Percentiles rank a stretch among this genome's conserved stretches.
Evolutionary conservation across 2,329 filamentous ascomycete genomes (phyloP).

Genomic region (Aspergillus intermedius): DNA sequence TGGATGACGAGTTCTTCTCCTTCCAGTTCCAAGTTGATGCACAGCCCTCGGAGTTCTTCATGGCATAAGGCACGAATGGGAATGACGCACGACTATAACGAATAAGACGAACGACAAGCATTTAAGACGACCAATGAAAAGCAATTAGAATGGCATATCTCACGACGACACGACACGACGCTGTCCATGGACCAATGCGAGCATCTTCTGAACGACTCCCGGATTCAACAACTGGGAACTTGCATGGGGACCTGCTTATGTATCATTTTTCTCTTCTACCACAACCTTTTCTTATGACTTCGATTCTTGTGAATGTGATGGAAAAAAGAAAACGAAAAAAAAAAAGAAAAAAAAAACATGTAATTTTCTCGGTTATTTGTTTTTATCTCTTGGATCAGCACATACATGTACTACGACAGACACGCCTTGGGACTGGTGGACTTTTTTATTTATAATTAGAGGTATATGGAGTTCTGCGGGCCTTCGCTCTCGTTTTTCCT

Average conservation of each 20-base stretch:
- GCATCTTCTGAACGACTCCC: constrained; percentile 9
- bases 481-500: constrained; percentile 5
- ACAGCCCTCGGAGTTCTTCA: constrained; percentile 19
- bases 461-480: background rate
- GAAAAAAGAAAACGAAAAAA: no score
- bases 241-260: background rate
- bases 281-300: no score
- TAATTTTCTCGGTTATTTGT: no score
- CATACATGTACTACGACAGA: no score
- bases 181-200: constrained; percentile 6
- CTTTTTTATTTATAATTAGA: no score
- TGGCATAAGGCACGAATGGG: constrained; percentile 10
- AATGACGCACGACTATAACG: background rate
- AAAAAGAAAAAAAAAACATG: no score
- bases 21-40: constrained; percentile 33
- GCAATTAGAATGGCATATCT: background rate
- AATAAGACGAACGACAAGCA: background rate
- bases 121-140: background rate
- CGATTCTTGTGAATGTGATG: no score
- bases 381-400: no score
- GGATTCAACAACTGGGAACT: constrained; percentile 15
- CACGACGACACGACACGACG: constrained; percentile 3
- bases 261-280: no score
- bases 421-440: no score
- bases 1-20: constrained; percentile 31